Evolutionary conservation across 306 rosid species (phyloP).

Genomic region (Datisca glomerata): DNA sequence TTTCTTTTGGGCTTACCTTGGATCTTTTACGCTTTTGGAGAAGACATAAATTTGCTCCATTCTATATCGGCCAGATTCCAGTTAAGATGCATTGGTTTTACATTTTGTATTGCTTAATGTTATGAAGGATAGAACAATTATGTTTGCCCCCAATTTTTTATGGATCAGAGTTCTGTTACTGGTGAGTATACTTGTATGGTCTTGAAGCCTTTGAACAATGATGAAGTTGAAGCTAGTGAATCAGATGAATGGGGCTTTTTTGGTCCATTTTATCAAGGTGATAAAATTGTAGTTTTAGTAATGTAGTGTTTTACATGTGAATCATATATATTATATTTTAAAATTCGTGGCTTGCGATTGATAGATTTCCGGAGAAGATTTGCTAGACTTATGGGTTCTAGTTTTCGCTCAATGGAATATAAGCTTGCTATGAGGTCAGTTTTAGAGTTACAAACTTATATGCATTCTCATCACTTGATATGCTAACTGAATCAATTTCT

Average conservation of each 20-base stretch:
- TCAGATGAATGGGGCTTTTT: constrained; percentile 56
- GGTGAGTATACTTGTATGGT: constrained; percentile 96
- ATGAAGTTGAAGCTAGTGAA: constrained; percentile 65
- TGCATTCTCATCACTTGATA: constrained; percentile 14
- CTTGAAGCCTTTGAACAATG: constrained; percentile 74
- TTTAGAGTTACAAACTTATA: constrained; percentile 3
- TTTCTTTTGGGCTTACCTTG: constrained; percentile 91
- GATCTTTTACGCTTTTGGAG: constrained; percentile 91
- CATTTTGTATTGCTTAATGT: not conserved
- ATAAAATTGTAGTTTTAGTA: not conserved
- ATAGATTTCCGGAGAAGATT: constrained; percentile 80
- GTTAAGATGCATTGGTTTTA: constrained; percentile 42
- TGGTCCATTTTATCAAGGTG: constrained; percentile 70
- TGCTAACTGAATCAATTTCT: constrained; percentile 17
- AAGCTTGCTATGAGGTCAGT: constrained; percentile 88
- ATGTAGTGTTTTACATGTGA: not conserved
- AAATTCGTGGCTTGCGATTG: constrained; percentile 9
- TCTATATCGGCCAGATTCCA: constrained; percentile 88
- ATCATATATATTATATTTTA: not conserved
- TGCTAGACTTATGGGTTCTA: constrained; percentile 45
- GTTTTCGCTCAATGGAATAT: constrained; percentile 55
- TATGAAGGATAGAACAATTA: not conserved
- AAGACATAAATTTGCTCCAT: constrained; percentile 82
- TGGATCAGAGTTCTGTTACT: constrained; percentile 59
- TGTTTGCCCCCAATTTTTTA: constrained; percentile 2